Conservation (phyloP, 2,329 filamentous ascomycete species). For the Thelonectria discophora region DNA sequence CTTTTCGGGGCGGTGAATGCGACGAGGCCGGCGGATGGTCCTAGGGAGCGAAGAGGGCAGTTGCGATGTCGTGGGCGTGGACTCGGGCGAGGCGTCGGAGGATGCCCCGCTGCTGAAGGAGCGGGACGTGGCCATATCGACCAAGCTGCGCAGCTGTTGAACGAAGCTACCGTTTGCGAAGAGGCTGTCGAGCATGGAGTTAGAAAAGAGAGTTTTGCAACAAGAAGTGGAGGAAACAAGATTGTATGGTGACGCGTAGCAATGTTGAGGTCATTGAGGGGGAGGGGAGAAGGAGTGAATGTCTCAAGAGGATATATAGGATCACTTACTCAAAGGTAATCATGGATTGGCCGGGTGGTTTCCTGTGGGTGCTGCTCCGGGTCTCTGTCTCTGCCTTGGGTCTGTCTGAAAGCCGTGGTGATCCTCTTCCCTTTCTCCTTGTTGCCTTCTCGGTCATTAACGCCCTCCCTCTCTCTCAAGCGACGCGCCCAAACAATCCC, state of each 20-base stretch:
- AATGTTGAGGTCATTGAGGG: not conserved
- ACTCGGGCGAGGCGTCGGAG: conserved; percentile 28
- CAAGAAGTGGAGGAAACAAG: conserved; percentile 3
- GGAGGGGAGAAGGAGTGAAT: conserved; percentile 8
- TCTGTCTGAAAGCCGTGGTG: conserved; percentile 11
- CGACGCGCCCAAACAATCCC: conserved; percentile 40
- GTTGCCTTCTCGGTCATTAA: conserved; percentile 25
- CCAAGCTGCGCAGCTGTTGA: conserved; percentile 43
- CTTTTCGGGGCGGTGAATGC: conserved; percentile 52
- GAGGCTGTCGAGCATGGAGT: conserved; percentile 31
- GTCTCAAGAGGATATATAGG: not conserved
- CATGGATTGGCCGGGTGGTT: conserved; percentile 33
- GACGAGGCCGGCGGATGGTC: conserved; percentile 42
- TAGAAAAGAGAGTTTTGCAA: conserved; percentile 22
- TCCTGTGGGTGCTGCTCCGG: conserved; percentile 18
- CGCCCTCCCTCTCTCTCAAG: conserved; percentile 21
- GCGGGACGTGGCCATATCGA: conserved; percentile 41
- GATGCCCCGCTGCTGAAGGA: conserved; percentile 26
- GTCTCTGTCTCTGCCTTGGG: conserved; percentile 15
- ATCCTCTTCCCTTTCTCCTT: conserved; percentile 29
- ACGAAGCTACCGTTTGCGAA: conserved; percentile 42
- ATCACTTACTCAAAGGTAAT: conserved; percentile 43
- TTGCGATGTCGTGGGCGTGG: conserved; percentile 42
- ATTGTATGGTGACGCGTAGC: conserved; percentile 10
- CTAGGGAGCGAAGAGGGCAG: conserved; percentile 31